These are phyloP conservation scores for Pyronema domesticum DNA, from an alignment of 495 filamentous ascomycete species.

Conservation along the genomic window DNA sequence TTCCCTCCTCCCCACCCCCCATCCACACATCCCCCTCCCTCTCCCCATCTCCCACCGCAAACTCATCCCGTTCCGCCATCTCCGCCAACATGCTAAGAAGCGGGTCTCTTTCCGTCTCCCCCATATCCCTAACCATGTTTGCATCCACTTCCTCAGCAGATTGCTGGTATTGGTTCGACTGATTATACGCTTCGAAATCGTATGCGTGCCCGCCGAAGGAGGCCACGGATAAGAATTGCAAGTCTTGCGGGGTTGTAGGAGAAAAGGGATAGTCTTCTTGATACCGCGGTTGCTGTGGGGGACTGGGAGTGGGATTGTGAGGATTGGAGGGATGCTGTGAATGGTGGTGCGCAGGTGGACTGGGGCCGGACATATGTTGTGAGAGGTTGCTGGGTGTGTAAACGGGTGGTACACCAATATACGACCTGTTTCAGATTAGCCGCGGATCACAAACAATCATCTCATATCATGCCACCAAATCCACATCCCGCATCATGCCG, in stretches of 20 bases:
- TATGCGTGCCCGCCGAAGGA: background rate
- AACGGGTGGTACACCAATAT: background rate
- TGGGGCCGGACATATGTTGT: too few relatives aligned
- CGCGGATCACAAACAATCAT: too few relatives aligned
- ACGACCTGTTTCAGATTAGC: background rate
- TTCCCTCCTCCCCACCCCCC: background rate
- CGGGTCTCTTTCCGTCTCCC: slow-evolving; percentile 1
- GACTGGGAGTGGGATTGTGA: background rate
- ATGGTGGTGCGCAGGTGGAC: background rate
- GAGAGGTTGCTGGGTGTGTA: too few relatives aligned
- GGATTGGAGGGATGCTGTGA: background rate
- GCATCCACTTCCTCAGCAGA: background rate
- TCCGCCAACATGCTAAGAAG: slow-evolving; percentile 4
- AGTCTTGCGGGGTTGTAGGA: slow-evolving; percentile 1
- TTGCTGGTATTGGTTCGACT: background rate
- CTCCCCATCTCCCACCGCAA: background rate
- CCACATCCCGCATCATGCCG: background rate
- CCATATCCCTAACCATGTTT: background rate
- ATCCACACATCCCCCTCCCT: background rate
- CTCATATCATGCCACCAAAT: too few relatives aligned
- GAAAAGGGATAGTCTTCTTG: slow-evolving; percentile 1
- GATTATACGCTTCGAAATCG: background rate
- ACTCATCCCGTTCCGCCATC: slow-evolving; percentile 3
- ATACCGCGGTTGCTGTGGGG: background rate
- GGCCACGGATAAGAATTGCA: background rate